phyloP scores from a whole-genome alignment of 2,329 filamentous ascomycete species.

The Aspergillus quadrilineatus region DNA sequence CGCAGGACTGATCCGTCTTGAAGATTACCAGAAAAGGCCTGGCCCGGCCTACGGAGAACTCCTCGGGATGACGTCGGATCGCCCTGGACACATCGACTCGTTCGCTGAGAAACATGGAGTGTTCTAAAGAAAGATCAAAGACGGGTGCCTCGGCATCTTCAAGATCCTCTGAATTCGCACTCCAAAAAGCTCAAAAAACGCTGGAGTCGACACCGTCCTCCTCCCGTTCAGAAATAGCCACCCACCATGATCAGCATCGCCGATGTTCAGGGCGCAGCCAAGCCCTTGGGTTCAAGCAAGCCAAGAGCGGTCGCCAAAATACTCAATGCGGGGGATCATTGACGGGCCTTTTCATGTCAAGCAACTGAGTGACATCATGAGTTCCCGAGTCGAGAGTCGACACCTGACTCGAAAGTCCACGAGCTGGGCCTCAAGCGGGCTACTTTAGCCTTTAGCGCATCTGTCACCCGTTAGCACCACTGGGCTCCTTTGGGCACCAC shows the following conservation, averaged over 20 bases:
- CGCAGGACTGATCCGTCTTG: background rate
- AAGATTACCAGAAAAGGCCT: slow-evolving; percentile 11
- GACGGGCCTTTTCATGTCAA: background rate
- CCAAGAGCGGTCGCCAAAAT: background rate
- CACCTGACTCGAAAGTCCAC: background rate
- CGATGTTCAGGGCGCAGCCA: background rate
- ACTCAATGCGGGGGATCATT: background rate
- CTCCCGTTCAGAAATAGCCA: background rate
- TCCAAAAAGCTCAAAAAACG: background rate
- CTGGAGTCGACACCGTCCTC: background rate
- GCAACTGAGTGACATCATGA: slow-evolving; percentile 1
- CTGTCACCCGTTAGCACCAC: background rate
- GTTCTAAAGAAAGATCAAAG: background rate
- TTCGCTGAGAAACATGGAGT: background rate
- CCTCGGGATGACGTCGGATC: slow-evolving; percentile 14
- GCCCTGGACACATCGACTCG: background rate
- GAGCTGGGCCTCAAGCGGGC: background rate
- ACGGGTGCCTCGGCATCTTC: background rate
- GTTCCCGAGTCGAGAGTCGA: background rate
- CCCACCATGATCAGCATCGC: background rate
- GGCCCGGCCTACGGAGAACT: slow-evolving; percentile 3
- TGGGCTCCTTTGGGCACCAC: background rate
- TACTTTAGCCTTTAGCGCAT: background rate
- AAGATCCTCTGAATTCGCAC: too few relatives aligned
- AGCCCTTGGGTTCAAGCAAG: background rate